phyloP scores from a whole-genome alignment of 2,329 filamentous ascomycete genomes.

The Penicillium sp. region DNA sequence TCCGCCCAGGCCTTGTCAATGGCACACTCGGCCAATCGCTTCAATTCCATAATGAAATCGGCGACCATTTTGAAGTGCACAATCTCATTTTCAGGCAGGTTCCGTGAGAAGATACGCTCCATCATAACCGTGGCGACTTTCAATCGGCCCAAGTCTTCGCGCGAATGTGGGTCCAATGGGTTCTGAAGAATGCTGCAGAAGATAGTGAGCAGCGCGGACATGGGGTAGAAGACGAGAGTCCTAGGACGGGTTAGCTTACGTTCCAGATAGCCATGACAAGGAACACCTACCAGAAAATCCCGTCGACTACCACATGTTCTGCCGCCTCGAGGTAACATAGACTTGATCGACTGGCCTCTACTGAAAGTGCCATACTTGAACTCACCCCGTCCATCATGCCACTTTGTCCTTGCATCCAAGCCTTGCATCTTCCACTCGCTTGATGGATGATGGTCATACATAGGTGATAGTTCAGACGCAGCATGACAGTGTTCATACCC shows the following conservation, averaged over 20 bases:
- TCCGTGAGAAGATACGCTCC: constrained; percentile 35
- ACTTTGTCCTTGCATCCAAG: constrained; percentile 39
- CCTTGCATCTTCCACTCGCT: constrained; percentile 54
- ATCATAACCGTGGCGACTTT: constrained; percentile 47
- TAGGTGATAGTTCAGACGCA: constrained; percentile 58
- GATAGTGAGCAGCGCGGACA: constrained; percentile 54
- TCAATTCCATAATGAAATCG: constrained; percentile 48
- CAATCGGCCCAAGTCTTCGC: constrained; percentile 51
- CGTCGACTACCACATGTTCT: constrained; percentile 45
- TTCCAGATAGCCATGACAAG: neutral
- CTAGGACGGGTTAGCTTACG: constrained; percentile 32
- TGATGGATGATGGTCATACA: constrained; percentile 57
- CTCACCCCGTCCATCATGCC: constrained; percentile 49
- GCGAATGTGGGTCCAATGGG: constrained; percentile 47
- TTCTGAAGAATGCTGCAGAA: constrained; percentile 57
- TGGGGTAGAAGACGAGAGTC: constrained; percentile 58
- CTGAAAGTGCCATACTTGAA: constrained; percentile 54
- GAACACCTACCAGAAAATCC: constrained; percentile 52
- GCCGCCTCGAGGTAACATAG: constrained; percentile 51
- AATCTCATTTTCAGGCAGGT: constrained; percentile 38
- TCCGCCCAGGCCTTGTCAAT: constrained; percentile 43
- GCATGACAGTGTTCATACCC: constrained; percentile 50
- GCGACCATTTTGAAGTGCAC: constrained; percentile 45
- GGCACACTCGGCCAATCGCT: constrained; percentile 46
- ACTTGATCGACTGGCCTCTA: constrained; percentile 58